Percentiles rank a stretch among this genome's conserved stretches.
Evolutionary conservation across 2,329 filamentous ascomycete species (phyloP).

Genomic region (Arthrobotrys musiformis): DNA sequence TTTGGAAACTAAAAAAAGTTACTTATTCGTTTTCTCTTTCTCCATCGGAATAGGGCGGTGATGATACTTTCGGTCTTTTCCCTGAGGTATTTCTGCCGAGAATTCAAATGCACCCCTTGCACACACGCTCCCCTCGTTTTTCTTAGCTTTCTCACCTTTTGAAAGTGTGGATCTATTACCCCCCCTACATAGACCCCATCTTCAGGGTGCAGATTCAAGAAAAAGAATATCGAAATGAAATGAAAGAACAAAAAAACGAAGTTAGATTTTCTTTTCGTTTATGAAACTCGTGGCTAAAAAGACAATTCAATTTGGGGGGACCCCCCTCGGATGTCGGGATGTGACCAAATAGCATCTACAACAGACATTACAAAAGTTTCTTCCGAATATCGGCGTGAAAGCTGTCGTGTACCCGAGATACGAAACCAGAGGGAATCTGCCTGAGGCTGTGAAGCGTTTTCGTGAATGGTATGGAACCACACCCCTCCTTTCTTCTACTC

Average conservation of each 20-base stretch:
- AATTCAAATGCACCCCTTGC: constrained; percentile 25
- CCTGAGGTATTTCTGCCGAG: constrained; percentile 65
- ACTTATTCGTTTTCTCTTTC: constrained; percentile 37
- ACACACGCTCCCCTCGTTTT: constrained; percentile 11
- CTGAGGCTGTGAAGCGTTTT: constrained; percentile 76
- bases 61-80: constrained; percentile 80
- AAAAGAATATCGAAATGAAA: constrained; percentile 25
- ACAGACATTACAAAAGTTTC: constrained; percentile 71
- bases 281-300: constrained; percentile 38
- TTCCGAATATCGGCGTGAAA: constrained; percentile 76
- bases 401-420: constrained; percentile 80
- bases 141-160: constrained; percentile 7
- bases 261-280: background rate
- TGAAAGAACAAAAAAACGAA: background rate
- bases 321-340: constrained; percentile 18
- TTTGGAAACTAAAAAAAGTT: constrained; percentile 35
- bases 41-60: constrained; percentile 70
- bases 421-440: constrained; percentile 81
- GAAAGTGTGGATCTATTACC: constrained; percentile 29
- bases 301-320: constrained; percentile 13
- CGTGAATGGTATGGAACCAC: constrained; percentile 75
- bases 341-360: constrained; percentile 71
- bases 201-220: constrained; percentile 31
- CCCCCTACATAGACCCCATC: constrained; percentile 22
- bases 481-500: constrained; percentile 3